phyloP scores from a whole-genome alignment of 331 rosid genomes.

The Acacia concinna region DNA sequence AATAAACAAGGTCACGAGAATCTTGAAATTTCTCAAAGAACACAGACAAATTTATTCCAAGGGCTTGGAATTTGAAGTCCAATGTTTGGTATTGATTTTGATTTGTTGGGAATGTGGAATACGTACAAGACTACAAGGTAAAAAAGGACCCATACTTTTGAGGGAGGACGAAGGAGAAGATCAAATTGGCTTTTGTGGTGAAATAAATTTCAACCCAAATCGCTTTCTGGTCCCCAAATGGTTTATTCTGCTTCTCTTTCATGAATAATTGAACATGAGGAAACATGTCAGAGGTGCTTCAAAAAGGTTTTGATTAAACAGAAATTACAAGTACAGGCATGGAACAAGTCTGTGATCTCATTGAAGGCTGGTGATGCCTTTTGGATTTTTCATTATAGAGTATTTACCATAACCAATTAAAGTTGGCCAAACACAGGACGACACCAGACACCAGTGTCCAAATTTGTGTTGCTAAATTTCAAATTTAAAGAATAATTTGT shows the following conservation, averaged over 20 bases:
- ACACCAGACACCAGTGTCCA: background rate
- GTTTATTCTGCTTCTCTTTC: constrained; percentile 16
- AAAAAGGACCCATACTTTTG: background rate
- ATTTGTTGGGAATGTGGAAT: background rate
- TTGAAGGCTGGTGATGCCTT: constrained; percentile 22
- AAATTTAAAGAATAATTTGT: background rate
- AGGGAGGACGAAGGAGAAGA: background rate
- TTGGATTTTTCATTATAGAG: background rate
- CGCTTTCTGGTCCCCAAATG: constrained; percentile 45
- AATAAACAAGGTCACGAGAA: constrained; percentile 58
- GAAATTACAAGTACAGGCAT: constrained; percentile 20
- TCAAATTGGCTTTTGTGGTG: background rate
- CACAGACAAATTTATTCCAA: constrained; percentile 52
- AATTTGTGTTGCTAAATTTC: background rate
- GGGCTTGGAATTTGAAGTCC: constrained; percentile 14
- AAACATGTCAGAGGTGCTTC: constrained; percentile 31
- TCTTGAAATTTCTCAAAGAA: constrained; percentile 41
- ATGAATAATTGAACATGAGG: constrained; percentile 27
- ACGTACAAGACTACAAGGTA: no score
- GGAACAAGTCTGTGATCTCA: constrained; percentile 45
- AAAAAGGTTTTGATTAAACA: constrained; percentile 21
- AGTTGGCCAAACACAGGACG: background rate
- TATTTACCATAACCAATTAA: background rate
- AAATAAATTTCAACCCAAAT: background rate
- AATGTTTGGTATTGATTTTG: background rate